Evolutionary conservation across 345 rosid genomes (phyloP).

Genomic region (Lepidium sativum): DNA sequence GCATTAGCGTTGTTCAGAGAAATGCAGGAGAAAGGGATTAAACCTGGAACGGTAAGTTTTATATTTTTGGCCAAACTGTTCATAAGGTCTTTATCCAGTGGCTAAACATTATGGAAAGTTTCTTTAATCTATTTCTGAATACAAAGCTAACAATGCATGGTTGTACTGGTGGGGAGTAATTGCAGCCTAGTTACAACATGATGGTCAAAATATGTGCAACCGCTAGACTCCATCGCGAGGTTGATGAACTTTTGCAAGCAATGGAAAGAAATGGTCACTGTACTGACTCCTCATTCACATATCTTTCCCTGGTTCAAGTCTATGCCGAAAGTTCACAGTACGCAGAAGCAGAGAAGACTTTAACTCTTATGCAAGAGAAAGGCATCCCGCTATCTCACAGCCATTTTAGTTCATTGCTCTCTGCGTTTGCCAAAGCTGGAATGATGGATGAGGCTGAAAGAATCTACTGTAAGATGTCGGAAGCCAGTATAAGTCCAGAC

Average conservation of each 20-base stretch:
- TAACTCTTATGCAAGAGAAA: constrained; percentile 42
- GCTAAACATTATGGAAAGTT: background rate
- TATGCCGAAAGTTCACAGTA: constrained; percentile 43
- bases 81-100: background rate
- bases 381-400: constrained; percentile 40
- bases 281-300: constrained; percentile 43
- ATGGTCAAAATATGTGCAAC: constrained; percentile 44
- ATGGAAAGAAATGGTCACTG: constrained; percentile 50
- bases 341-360: constrained; percentile 51
- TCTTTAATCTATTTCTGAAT: background rate
- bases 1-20: constrained; percentile 48
- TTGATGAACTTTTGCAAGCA: constrained; percentile 40
- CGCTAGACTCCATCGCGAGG: constrained; percentile 41
- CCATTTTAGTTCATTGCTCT: constrained; percentile 49
- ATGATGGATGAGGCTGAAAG: constrained; percentile 50
- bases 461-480: constrained; percentile 34
- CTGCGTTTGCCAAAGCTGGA: constrained; percentile 50
- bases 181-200: constrained; percentile 75
- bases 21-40: constrained; percentile 69
- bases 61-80: background rate
- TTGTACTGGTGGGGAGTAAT: background rate
- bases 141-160: background rate
- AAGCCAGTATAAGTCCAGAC: constrained; percentile 42
- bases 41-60: constrained; percentile 56
- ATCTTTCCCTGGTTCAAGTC: constrained; percentile 49